Base-by-base conservation (phyloP, 2,329 filamentous ascomycete species). In the Apiospora pterosperma region DNA sequence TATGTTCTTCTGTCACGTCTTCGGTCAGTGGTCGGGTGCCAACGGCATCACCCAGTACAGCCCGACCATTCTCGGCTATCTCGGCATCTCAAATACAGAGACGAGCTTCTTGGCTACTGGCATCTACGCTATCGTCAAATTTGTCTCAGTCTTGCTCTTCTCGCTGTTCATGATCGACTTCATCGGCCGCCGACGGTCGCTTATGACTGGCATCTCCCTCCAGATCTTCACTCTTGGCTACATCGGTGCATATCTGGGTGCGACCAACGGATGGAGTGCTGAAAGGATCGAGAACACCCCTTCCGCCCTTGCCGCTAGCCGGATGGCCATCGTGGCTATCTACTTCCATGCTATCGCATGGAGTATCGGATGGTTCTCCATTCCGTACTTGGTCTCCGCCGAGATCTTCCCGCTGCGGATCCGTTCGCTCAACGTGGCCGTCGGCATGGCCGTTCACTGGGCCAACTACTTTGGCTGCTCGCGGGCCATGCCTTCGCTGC, bases 311-410 rank as follows among this genome's bases (percentile, higher is more conserved):
- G 66, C 70, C 8, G 79, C 78, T 1, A 76, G 73, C 60, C 76
- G 75, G 0, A 78, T 73, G 1, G 78, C 79, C 1, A 80, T 82
- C 36, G 77, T 77, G 0, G 76, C 77, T 34, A 81, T 82, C 5
- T 82, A 80, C 67, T 61, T 82, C 23, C 76, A 77, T 19, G 80
- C 79, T 10, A 70, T 81, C 5, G 79, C 76, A 1, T 82, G 79
- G 79, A 79, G 79, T 0, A 77, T 83, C n/a, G 80, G 81, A 0
- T 82, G 78, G 79, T 81, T 81, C 66, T 76, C 74, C 0, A 78
- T 81, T 16, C 79, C 80, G 5, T 82, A 82, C 62, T 70, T 81
- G 2, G 74, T 82, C n/a, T 79, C 76, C 3, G 77, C 80, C 1
- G 80, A 83, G 68, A 76, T 81, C 0, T 81, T 81, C 36, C 80